A percentile compares a stretch with the other conserved stretches of the same genome.
Evolutionary conservation across 805 yeast genomes (phyloP).

Genomic region (Yarrowia sp.): DNA sequence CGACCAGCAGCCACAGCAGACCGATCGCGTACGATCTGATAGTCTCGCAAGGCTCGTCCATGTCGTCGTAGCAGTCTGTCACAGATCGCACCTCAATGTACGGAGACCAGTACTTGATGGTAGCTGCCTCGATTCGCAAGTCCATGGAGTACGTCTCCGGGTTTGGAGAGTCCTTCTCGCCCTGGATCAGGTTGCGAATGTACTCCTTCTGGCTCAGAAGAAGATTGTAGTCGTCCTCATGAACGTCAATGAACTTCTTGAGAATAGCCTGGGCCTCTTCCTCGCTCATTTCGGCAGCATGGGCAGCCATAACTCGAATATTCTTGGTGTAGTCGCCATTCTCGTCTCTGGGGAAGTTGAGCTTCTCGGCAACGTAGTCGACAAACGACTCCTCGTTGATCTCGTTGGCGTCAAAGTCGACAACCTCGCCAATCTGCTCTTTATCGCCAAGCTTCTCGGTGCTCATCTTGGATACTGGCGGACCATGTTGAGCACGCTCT

Average conservation of each 20-base stretch:
- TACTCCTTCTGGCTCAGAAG: background rate
- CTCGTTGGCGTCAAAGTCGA: background rate
- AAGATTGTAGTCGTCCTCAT: background rate
- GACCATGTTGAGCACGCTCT: no score
- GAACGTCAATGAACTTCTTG: background rate
- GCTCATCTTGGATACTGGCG: no score
- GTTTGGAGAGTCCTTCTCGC: background rate
- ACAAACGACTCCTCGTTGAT: background rate
- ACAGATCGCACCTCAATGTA: conserved; percentile 68
- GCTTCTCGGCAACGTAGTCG: background rate
- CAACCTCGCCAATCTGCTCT: background rate
- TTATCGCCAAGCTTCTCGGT: background rate
- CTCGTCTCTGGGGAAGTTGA: background rate
- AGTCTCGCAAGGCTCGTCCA: conserved; percentile 48
- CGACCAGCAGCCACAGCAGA: conserved; percentile 34
- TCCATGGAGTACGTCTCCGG: background rate
- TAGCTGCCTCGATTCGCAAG: background rate
- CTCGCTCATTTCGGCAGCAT: background rate
- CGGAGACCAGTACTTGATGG: conserved; percentile 43
- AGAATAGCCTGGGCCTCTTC: background rate
- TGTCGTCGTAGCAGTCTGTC: conserved; percentile 50
- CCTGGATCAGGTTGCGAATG: background rate
- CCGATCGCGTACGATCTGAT: conserved; percentile 44
- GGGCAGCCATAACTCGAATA: background rate
- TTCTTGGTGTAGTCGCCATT: background rate